Conservation (phyloP, 148 eudicot species). For the Pharnaceum exiguum region DNA sequence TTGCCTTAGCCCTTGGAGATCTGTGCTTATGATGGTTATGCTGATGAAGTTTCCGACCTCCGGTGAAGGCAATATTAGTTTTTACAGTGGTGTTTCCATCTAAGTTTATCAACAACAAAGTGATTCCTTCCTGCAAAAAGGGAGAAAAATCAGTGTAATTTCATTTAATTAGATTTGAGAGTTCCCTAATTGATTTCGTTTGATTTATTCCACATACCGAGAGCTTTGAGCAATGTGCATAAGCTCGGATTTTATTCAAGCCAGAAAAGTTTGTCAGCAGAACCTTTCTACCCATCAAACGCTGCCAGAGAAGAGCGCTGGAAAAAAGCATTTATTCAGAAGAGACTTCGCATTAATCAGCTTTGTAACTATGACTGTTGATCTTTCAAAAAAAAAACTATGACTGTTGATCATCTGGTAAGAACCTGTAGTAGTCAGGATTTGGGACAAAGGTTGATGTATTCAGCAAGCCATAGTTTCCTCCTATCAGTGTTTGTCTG, state of each 20-base stretch:
- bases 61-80: slow-evolving; percentile 32
- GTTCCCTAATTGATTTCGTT: background rate
- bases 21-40: slow-evolving; percentile 22
- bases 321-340: slow-evolving; percentile 7
- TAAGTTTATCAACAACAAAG: slow-evolving; percentile 63
- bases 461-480: slow-evolving; percentile 87
- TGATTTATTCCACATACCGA: slow-evolving; percentile 45
- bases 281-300: slow-evolving; percentile 73
- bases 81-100: slow-evolving; percentile 49
- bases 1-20: background rate
- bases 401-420: no score
- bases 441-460: slow-evolving; percentile 77
- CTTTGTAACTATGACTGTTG: background rate
- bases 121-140: slow-evolving; percentile 60
- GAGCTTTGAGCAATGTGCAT: slow-evolving; percentile 79
- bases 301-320: slow-evolving; percentile 96
- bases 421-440: slow-evolving; percentile 93
- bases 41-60: slow-evolving; percentile 9
- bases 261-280: slow-evolving; percentile 63
- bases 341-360: background rate
- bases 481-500: slow-evolving; percentile 79
- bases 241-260: slow-evolving; percentile 54
- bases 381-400: background rate
- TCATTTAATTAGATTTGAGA: background rate
- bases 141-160: background rate